phyloP scores from a whole-genome alignment of 345 rosid species.

The Punica granatum region DNA sequence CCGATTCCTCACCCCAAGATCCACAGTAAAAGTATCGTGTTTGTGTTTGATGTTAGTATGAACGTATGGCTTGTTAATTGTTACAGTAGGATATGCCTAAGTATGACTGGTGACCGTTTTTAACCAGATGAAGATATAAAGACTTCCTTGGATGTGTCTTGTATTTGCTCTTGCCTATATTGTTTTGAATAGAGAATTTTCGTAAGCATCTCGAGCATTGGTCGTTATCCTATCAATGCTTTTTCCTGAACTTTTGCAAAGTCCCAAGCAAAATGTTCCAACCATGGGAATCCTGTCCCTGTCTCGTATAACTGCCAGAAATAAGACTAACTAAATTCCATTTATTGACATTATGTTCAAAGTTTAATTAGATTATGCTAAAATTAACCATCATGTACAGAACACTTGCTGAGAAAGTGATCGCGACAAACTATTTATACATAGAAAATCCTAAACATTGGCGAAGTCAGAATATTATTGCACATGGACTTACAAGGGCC shows the following conservation, averaged over 20 bases:
- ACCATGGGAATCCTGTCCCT: not conserved
- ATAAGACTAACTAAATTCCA: too few relatives aligned
- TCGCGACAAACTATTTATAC: too few relatives aligned
- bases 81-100: not conserved
- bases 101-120: not conserved
- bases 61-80: not conserved
- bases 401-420: too few relatives aligned
- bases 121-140: not conserved
- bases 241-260: not conserved
- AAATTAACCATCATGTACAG: too few relatives aligned
- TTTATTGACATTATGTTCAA: too few relatives aligned
- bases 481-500: not conserved
- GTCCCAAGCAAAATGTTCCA: not conserved
- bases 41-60: not conserved
- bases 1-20: not conserved
- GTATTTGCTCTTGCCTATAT: not conserved
- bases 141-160: not conserved
- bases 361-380: too few relatives aligned
- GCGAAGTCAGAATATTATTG: not conserved
- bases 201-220: not conserved
- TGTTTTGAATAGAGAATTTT: too few relatives aligned
- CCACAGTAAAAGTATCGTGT: not conserved
- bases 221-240: not conserved
- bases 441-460: not conserved
- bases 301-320: not conserved